A percentile compares a stretch with the other conserved stretches of the same genome.
Conservation (phyloP, 495 filamentous ascomycete genomes). For the Thermochaetoides thermophila region DNA sequence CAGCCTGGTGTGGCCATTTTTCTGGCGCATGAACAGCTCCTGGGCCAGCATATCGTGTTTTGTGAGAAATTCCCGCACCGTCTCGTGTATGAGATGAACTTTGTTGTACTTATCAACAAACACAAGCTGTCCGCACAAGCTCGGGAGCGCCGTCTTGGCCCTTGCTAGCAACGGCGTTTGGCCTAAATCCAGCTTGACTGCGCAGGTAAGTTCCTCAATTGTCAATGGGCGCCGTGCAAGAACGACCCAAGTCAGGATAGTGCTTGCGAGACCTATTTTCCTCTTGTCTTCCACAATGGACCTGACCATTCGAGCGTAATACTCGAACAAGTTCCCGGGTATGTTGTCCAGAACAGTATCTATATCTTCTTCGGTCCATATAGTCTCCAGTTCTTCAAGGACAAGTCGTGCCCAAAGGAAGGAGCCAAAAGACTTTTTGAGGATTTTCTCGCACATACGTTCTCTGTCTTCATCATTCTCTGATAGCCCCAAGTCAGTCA, state of each 20-base stretch:
- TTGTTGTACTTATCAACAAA: slow-evolving; percentile 11
- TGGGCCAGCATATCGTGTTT: slow-evolving; percentile 2
- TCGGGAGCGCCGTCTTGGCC: slow-evolving; percentile 13
- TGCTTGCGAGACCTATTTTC: slow-evolving; percentile 9
- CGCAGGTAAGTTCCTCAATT: slow-evolving; percentile 12
- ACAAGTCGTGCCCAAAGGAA: slow-evolving; percentile 23
- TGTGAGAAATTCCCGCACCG: slow-evolving; percentile 20
- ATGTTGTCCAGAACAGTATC: slow-evolving; percentile 12
- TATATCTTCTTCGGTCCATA: slow-evolving; percentile 17
- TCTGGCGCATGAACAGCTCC: slow-evolving; percentile 6
- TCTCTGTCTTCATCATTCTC: slow-evolving; percentile 7
- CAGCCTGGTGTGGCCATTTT: slow-evolving; percentile 11
- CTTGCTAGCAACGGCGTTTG: slow-evolving; percentile 17
- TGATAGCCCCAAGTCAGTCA: slow-evolving; percentile 8
- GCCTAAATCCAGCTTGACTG: slow-evolving; percentile 16
- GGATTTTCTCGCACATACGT: slow-evolving; percentile 16
- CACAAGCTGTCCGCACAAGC: slow-evolving; percentile 18
- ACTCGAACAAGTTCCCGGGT: slow-evolving; percentile 9
- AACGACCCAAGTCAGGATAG: slow-evolving; percentile 18
- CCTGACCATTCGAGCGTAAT: slow-evolving; percentile 16
- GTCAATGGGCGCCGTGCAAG: slow-evolving; percentile 15
- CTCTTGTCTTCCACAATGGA: slow-evolving; percentile 10
- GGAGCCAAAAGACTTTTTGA: slow-evolving; percentile 18
- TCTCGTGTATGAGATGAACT: slow-evolving; percentile 21
- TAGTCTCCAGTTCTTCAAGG: slow-evolving; percentile 14